Evolutionary conservation across 495 filamentous ascomycete species (phyloP).

Genomic region (Neurospora sp.): DNA sequence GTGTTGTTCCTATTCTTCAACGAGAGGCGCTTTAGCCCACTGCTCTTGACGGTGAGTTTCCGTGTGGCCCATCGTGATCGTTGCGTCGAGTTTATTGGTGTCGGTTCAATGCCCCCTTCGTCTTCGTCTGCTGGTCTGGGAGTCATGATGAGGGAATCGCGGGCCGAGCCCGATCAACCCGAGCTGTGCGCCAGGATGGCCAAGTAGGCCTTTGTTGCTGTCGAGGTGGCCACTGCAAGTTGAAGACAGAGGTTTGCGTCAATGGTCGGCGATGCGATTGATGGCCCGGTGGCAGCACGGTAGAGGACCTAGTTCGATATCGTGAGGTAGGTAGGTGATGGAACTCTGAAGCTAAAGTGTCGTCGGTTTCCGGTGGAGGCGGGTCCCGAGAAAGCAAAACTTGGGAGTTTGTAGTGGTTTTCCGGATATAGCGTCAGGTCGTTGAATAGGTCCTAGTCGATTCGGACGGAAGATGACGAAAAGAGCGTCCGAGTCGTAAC

Average conservation of each 20-base stretch:
- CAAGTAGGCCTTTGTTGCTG: slow-evolving; percentile 23
- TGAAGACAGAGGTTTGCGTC: not conserved
- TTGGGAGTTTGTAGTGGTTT: not conserved
- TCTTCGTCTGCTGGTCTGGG: slow-evolving; percentile 24
- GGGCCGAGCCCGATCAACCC: slow-evolving; percentile 43
- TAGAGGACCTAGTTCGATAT: not conserved
- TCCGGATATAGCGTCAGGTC: not conserved
- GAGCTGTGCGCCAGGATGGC: slow-evolving; percentile 34
- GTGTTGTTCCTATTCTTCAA: slow-evolving; percentile 71
- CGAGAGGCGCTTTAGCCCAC: slow-evolving; percentile 69
- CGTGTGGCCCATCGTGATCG: slow-evolving; percentile 92
- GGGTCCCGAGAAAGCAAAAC: not conserved
- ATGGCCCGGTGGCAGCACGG: not conserved
- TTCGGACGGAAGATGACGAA: not conserved
- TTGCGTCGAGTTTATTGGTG: slow-evolving; percentile 40
- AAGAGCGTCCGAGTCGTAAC: not conserved
- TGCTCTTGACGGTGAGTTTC: slow-evolving; percentile 61
- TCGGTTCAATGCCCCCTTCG: slow-evolving; percentile 27
- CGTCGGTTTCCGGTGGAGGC: not conserved
- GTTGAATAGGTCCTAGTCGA: not conserved
- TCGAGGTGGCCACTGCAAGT: slow-evolving; percentile 13
- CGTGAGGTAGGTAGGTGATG: not conserved
- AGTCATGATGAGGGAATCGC: slow-evolving; percentile 35
- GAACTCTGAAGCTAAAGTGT: not conserved
- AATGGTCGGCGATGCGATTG: not conserved